Evolutionary conservation across 169 alveolate genomes (phyloP), one percentile per base, ranked within the genome.

Genomic region (Theileria orientalis): DNA sequence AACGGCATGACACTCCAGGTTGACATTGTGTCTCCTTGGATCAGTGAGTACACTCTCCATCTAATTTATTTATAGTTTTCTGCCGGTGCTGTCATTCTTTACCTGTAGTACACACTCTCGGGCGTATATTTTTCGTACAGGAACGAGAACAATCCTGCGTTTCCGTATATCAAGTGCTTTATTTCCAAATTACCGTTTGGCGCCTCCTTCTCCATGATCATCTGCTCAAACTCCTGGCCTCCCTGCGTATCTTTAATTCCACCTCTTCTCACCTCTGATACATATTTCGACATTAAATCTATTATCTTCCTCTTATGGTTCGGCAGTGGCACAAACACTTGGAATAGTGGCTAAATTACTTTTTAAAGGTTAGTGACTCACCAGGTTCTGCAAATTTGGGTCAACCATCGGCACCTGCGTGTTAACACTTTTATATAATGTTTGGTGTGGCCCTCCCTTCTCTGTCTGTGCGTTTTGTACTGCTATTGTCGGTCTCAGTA

Each of bases 11-110:
- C 69, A 25, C 69, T 29, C 83, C 83, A 71, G 9, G 23, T 14
- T n/a, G 2, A n/a, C 30, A 60, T 56, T 0, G 44, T 29, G 40
- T 80, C 88, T 19, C 84, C 84, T 49, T 72, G 88, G 16, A 70
- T 21, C 27, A 80, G 60, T 16, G 88, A 80, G 60, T 80, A 80
- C 35, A 80, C 88, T 40, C 75, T 71, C 88, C 88, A 80, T 13
- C 88, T 47, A 63, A 14, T n/a, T 2, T 23, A 69, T 69, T 29
- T 44, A 37, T 40, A 64, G 23, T 32, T 64, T n/a, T 14, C n/a
- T n/a, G n/a, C n/a, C n/a, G n/a, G n/a, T n/a, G n/a, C n/a, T n/a
- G n/a, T n/a, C n/a, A n/a, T n/a, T 35, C 13, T 23, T 25, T 57
- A 69, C 77, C 74, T 69, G 78, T 80, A 80, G 77, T 80, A 80